Evolutionary conservation across 2,329 filamentous ascomycete species (phyloP), one percentile per base, ranked within the genome.

Genomic region (Paecilomyces dactylethromorphus): DNA sequence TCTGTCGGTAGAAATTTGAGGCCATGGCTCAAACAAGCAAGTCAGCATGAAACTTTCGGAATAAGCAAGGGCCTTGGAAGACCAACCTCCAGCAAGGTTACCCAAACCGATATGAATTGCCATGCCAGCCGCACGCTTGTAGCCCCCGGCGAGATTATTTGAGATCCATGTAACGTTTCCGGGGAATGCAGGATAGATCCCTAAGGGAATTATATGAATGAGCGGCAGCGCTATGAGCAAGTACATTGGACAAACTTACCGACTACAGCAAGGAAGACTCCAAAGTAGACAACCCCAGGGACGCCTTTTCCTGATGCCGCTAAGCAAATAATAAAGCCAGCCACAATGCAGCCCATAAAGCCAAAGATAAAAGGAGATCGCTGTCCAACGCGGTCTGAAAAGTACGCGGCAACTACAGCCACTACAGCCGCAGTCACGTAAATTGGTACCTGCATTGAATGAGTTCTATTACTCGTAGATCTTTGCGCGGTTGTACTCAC

Each of bases 1-100:
- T 65, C 0, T 69, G 59, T 11, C 87, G 81, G 65, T 90, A 91
- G 65, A 90, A 89, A 66, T 90, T 90, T 4, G 85, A 87, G 0
- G 87, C 85, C 82, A 90, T 88, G 1, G 86, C 87, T 74, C 3
- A 59, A 61, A 15, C 61, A 11, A n/a, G 4, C 22, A 33, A 15
- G 24, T 18, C 24, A 56, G 11, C 5, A 12, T 53, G n/a, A 22
- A 15, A 26, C 12, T 15, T 26, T 4, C 22, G 6, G 22, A 8
- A 33, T 24, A 31, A n/a, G n/a, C 10, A 35, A 22, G 13, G 49
- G n/a, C 13, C 13, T 2, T 15, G 1, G 12, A n/a, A 33, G 53
- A 56, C 60, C 29, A 64, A 74, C 72, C 72, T 57, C 74, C 74
- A 13, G 71, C 67, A 45, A 77, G 59, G 55, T 87, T 88, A 0